phyloP scores from a whole-genome alignment of 2,329 filamentous ascomycete genomes.

The Aspergillus latus region DNA sequence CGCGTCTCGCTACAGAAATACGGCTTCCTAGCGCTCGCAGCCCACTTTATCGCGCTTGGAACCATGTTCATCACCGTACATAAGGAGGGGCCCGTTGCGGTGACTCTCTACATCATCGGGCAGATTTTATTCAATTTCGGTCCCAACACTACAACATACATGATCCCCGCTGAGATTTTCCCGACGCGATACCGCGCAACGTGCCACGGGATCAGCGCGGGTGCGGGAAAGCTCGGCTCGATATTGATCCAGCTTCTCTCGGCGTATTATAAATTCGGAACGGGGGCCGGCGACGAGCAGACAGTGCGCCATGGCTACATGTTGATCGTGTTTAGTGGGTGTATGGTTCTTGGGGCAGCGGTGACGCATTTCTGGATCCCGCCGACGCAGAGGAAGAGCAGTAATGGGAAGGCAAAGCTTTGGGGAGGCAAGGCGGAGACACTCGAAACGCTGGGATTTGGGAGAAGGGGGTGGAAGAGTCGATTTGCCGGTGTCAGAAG shows the following conservation, averaged over 20 bases:
- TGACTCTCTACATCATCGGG: slow-evolving; percentile 47
- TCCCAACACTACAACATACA: slow-evolving; percentile 44
- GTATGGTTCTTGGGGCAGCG: slow-evolving; percentile 43
- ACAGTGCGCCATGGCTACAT: slow-evolving; percentile 43
- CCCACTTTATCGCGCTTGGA: slow-evolving; percentile 46
- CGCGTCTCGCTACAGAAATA: slow-evolving; percentile 46
- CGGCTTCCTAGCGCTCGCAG: slow-evolving; percentile 44
- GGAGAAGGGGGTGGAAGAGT: slow-evolving; percentile 38
- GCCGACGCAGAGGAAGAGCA: slow-evolving; percentile 31
- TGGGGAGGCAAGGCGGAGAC: slow-evolving; percentile 40
- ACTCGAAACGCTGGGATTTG: slow-evolving; percentile 41
- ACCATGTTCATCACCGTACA: slow-evolving; percentile 44
- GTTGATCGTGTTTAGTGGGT: slow-evolving; percentile 42
- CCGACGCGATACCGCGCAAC: slow-evolving; percentile 56
- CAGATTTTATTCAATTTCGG: slow-evolving; percentile 52
- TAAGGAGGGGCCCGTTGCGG: slow-evolving; percentile 35
- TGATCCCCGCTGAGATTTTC: slow-evolving; percentile 58
- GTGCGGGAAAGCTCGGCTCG: slow-evolving; percentile 54
- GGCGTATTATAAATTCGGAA: slow-evolving; percentile 42
- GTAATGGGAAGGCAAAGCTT: slow-evolving; percentile 25
- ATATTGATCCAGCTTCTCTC: slow-evolving; percentile 44
- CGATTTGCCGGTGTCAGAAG: slow-evolving; percentile 27
- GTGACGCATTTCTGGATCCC: slow-evolving; percentile 46
- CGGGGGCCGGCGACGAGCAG: slow-evolving; percentile 30
- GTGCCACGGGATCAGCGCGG: slow-evolving; percentile 56